Evolutionary conservation across 1,284 basidiomycete species (phyloP).

Genomic region (Stereum hirsutum): DNA sequence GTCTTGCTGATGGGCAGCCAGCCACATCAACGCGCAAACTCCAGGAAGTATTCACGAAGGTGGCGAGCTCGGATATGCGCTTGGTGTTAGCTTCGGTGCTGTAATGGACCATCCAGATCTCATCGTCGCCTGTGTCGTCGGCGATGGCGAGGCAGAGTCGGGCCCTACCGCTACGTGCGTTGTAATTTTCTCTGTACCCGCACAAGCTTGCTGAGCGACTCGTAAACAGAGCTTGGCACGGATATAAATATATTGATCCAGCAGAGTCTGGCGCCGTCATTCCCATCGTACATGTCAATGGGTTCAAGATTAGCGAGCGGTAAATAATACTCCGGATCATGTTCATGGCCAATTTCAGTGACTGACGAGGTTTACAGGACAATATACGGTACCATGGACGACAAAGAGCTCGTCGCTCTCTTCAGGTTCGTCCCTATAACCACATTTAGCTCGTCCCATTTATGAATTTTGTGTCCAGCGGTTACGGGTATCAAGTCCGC

Average conservation of each 20-base stretch:
- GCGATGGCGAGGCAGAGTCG: conserved; percentile 85
- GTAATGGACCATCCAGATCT: conserved; percentile 87
- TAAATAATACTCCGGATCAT: too few species aligned
- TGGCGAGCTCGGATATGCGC: conserved; percentile 83
- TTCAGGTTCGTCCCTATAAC: conserved; percentile 39
- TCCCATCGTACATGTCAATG: conserved; percentile 81
- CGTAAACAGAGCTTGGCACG: conserved; percentile 61
- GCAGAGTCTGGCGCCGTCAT: conserved; percentile 84
- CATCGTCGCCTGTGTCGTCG: conserved; percentile 71
- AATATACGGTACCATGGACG: conserved; percentile 85
- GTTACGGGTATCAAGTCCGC: conserved; percentile 82
- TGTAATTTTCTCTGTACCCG: conserved; percentile 4
- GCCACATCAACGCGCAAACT: conserved; percentile 72
- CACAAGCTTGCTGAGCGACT: neutral
- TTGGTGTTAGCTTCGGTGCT: conserved; percentile 75
- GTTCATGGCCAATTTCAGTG: too few species aligned
- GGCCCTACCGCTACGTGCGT: conserved; percentile 66
- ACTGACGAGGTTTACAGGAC: too few species aligned
- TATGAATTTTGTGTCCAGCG: conserved; percentile 25
- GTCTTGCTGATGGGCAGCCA: conserved; percentile 15
- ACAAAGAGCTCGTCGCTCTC: conserved; percentile 66
- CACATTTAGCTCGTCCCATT: conserved; percentile 6
- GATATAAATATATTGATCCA: conserved; percentile 86
- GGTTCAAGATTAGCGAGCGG: conserved; percentile 84
- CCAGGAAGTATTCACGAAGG: conserved; percentile 89